Conservation (phyloP, 169 alveolate species). For the Plasmodium vivax region DNA sequence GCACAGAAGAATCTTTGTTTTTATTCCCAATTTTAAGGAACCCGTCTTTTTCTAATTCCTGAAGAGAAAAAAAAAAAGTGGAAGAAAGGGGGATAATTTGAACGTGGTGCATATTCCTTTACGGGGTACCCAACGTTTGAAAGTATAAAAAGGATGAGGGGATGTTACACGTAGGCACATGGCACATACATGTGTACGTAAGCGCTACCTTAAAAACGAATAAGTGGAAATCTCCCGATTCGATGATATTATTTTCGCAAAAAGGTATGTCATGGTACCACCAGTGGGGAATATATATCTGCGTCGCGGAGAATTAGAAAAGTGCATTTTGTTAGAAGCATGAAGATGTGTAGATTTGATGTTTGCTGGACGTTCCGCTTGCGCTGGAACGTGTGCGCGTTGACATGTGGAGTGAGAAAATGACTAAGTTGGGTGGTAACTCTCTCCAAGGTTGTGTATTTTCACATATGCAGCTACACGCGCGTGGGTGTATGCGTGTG, state of each 20-base stretch:
- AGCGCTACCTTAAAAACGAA: slow-evolving; percentile 31
- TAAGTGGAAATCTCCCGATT: slow-evolving; percentile 39
- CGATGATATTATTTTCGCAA: slow-evolving; percentile 39
- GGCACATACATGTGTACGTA: neutral
- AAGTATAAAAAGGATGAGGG: neutral
- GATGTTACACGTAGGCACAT: neutral
- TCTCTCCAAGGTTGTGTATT: neutral
- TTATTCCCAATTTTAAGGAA: slow-evolving; percentile 48
- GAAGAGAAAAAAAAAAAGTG: neutral
- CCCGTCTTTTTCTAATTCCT: slow-evolving; percentile 68
- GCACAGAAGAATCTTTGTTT: slow-evolving; percentile 1
- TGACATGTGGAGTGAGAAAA: neutral
- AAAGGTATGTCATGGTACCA: slow-evolving; percentile 52
- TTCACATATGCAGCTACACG: neutral
- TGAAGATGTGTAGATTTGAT: neutral
- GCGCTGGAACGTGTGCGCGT: neutral
- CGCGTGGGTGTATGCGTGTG: neutral
- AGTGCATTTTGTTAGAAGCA: neutral
- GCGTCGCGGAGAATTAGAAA: neutral
- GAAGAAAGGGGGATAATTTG: neutral
- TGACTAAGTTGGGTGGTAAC: neutral
- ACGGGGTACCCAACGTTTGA: neutral
- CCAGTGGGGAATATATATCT: slow-evolving; percentile 74
- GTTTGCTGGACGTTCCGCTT: neutral
- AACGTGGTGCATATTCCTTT: neutral